phyloP scores from a whole-genome alignment of 2,329 filamentous ascomycete species.

The Paracorniculantispora psalliotae region DNA sequence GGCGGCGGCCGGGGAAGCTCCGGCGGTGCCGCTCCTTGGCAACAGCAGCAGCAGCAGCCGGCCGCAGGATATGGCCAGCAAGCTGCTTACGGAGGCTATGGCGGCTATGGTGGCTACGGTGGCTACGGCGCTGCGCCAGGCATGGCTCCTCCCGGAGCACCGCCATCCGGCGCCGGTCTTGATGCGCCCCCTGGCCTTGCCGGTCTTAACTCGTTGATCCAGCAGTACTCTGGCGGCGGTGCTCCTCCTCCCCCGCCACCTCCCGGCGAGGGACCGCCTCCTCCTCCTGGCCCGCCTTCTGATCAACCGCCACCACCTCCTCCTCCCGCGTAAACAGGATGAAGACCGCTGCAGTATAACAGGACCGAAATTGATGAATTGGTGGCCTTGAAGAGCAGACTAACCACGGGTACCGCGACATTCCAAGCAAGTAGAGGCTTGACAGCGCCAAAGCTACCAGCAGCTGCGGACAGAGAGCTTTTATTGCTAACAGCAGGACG shows the following conservation, averaged over 20 bases:
- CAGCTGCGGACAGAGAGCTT: not conserved
- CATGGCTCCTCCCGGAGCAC: slow-evolving; percentile 36
- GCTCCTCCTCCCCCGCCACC: slow-evolving; percentile 54
- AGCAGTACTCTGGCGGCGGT: slow-evolving; percentile 55
- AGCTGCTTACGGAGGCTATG: slow-evolving; percentile 53
- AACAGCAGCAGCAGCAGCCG: slow-evolving; percentile 21
- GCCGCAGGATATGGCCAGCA: slow-evolving; percentile 39
- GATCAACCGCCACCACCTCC: slow-evolving; percentile 58
- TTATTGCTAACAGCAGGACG: slow-evolving; percentile 13
- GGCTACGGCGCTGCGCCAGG: slow-evolving; percentile 40
- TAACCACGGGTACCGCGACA: not conserved
- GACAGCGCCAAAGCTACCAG: not conserved
- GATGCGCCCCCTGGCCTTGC: slow-evolving; percentile 51
- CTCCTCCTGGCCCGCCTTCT: slow-evolving; percentile 53
- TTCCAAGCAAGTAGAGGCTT: not conserved
- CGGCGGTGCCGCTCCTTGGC: slow-evolving; percentile 41
- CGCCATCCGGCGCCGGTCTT: slow-evolving; percentile 41
- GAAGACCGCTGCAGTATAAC: not conserved
- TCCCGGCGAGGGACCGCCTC: slow-evolving; percentile 43
- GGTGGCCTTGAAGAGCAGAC: not conserved
- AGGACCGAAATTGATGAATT: not conserved
- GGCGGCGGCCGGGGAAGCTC: slow-evolving; percentile 24
- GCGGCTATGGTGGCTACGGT: slow-evolving; percentile 43
- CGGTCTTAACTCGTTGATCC: slow-evolving; percentile 60
- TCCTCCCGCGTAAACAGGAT: slow-evolving; percentile 38